Conservation (phyloP, 495 filamentous ascomycete species). For the Aspergillus sclerotiicarbonarius region DNA sequence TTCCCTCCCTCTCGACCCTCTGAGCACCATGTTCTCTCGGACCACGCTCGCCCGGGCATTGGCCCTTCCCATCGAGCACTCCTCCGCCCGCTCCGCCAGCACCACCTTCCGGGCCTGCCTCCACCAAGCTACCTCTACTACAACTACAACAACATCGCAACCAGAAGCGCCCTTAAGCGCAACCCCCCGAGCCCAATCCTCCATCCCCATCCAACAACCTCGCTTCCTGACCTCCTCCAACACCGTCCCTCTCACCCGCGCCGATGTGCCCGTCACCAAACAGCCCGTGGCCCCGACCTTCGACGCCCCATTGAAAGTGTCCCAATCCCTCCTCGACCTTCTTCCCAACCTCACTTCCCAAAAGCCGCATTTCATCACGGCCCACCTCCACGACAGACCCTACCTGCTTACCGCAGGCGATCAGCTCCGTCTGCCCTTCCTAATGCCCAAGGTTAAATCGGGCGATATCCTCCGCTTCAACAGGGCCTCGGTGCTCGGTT, state of each 20-base stretch:
- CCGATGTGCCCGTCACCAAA: constrained; percentile 30
- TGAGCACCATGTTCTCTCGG: constrained; percentile 40
- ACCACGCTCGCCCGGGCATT: constrained; percentile 37
- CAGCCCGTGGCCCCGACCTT: constrained; percentile 38
- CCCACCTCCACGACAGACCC: constrained; percentile 80
- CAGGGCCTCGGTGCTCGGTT: constrained; percentile 73
- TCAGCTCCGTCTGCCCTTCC: constrained; percentile 87
- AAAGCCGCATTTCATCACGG: constrained; percentile 77
- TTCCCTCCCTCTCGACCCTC: neutral
- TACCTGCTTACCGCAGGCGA: constrained; percentile 92
- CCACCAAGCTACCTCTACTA: constrained; percentile 14
- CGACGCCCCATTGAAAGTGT: constrained; percentile 41
- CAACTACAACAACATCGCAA: constrained; percentile 7
- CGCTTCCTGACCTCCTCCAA: constrained; percentile 16
- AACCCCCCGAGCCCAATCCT: constrained; percentile 26
- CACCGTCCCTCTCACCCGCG: constrained; percentile 21
- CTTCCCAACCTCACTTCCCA: constrained; percentile 79
- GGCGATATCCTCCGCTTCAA: constrained; percentile 87
- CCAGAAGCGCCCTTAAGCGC: constrained; percentile 34
- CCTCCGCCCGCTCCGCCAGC: constrained; percentile 21
- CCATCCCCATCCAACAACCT: constrained; percentile 15
- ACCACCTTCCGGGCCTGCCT: constrained; percentile 33
- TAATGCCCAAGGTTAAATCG: constrained; percentile 75
- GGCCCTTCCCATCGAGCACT: constrained; percentile 30
- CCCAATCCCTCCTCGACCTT: constrained; percentile 58